Evolutionary conservation across 441 rosid genomes (phyloP).

Genomic region (Raphanus hybrid): DNA sequence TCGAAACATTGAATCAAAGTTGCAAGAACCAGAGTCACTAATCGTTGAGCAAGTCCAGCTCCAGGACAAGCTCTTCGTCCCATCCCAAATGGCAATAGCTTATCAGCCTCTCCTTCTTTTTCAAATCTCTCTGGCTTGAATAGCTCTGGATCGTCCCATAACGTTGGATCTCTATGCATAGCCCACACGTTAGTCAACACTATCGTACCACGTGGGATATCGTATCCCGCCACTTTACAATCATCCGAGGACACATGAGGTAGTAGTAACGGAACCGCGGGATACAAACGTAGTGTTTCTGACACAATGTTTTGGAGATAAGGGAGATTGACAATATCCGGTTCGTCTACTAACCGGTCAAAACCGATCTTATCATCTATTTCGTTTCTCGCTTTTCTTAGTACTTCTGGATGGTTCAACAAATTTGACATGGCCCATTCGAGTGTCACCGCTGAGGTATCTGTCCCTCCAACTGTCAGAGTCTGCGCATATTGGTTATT

Average conservation of each 20-base stretch:
- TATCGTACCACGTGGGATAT: constrained; percentile 51
- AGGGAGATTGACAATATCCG: constrained; percentile 43
- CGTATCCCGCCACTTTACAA: constrained; percentile 50
- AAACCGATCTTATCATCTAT: constrained; percentile 47
- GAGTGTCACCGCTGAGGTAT: constrained; percentile 46
- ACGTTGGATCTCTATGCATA: constrained; percentile 55
- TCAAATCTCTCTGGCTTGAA: constrained; percentile 60
- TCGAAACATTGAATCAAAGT: constrained; percentile 56
- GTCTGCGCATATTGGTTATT: constrained; percentile 24
- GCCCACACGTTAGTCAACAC: constrained; percentile 59
- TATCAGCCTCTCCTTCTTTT: constrained; percentile 27
- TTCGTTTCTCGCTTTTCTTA: constrained; percentile 44
- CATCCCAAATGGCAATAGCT: constrained; percentile 46
- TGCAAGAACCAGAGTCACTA: constrained; percentile 45
- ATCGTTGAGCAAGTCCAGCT: constrained; percentile 44
- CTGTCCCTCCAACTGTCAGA: constrained; percentile 42
- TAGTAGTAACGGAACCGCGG: constrained; percentile 48
- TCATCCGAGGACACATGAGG: constrained; percentile 53
- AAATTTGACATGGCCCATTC: constrained; percentile 45
- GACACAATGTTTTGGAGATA: constrained; percentile 48
- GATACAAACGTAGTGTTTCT: constrained; percentile 54
- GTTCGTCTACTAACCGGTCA: constrained; percentile 47
- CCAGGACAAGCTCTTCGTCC: constrained; percentile 64
- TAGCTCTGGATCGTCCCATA: constrained; percentile 50
- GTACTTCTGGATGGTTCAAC: too few species aligned